Percentiles rank a stretch among this genome's conserved stretches.
These are phyloP conservation scores for Casuarina cunninghamiana DNA, from an alignment of 306 rosid species.

Conservation along the genomic window DNA sequence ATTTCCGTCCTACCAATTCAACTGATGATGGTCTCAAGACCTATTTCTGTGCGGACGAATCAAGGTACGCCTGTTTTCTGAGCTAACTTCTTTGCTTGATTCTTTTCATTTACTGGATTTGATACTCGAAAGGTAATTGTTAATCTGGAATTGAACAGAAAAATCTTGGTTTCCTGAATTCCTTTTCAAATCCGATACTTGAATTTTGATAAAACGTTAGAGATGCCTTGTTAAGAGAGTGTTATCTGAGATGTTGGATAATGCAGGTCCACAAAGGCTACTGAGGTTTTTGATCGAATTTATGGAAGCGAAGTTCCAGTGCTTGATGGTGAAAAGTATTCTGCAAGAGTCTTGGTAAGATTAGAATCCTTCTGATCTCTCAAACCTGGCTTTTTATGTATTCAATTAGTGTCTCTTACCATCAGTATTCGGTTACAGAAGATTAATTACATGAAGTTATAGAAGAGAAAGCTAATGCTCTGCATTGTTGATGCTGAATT, in stretches of 20 bases:
- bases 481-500: background rate
- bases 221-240: too few relatives aligned
- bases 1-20: constrained; percentile 46
- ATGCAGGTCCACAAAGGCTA: constrained; percentile 77
- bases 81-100: background rate
- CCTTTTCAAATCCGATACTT: too few relatives aligned
- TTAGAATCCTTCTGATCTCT: background rate
- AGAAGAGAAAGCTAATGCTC: background rate
- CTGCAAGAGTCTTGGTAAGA: constrained; percentile 67
- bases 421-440: too few relatives aligned
- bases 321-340: constrained; percentile 57
- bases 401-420: too few relatives aligned
- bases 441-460: too few relatives aligned
- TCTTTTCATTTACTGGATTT: background rate
- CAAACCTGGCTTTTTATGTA: background rate
- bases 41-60: constrained; percentile 72
- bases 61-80: constrained; percentile 44
- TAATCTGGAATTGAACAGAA: too few relatives aligned
- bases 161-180: too few relatives aligned
- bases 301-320: constrained; percentile 68
- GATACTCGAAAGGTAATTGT: too few relatives aligned
- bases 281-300: constrained; percentile 51
- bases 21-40: constrained; percentile 33
- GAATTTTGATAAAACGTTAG: too few relatives aligned
- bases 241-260: constrained; percentile 9